phyloP scores from a whole-genome alignment of 2,329 filamentous ascomycete genomes.

The Chlorencoelia australis region DNA sequence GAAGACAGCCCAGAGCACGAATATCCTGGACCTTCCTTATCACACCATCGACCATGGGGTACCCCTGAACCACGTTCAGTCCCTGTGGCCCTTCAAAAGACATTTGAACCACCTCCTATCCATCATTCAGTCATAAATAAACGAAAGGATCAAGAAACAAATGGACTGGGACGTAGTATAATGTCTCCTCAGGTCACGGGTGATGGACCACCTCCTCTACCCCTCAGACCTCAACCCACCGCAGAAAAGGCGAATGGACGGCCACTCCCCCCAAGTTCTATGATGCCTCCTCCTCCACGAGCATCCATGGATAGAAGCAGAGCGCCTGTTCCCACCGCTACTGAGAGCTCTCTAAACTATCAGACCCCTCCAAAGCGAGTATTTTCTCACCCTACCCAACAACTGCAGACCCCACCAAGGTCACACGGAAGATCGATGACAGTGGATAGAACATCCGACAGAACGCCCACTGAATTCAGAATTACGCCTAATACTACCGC shows the following conservation, averaged over 20 bases:
- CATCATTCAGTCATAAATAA: constrained; percentile 39
- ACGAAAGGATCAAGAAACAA: constrained; percentile 34
- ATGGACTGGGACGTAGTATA: constrained; percentile 30
- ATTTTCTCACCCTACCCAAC: constrained; percentile 36
- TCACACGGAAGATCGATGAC: constrained; percentile 40
- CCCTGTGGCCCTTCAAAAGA: constrained; percentile 14
- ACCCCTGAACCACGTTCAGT: constrained; percentile 23
- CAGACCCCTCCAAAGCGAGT: constrained; percentile 34
- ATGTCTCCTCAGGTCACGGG: constrained; percentile 33
- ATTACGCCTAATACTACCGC: constrained; percentile 18
- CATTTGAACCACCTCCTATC: constrained; percentile 42
- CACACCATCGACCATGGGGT: constrained; percentile 40
- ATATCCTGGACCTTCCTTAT: constrained; percentile 39
- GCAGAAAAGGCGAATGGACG: constrained; percentile 23
- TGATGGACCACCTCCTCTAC: constrained; percentile 39
- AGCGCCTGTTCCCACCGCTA: constrained; percentile 10
- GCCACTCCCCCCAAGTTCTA: constrained; percentile 8
- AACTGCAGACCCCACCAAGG: constrained; percentile 34
- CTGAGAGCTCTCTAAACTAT: constrained; percentile 7
- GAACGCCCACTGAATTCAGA: constrained; percentile 30
- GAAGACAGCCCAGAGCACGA: constrained; percentile 47
- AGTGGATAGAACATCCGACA: constrained; percentile 36
- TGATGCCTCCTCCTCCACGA: constrained; percentile 22
- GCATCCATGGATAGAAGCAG: constrained; percentile 20
- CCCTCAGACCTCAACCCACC: constrained; percentile 34